Evolutionary conservation across 1,284 basidiomycete genomes (phyloP).

Genomic region (Leccinum fuscescens): DNA sequence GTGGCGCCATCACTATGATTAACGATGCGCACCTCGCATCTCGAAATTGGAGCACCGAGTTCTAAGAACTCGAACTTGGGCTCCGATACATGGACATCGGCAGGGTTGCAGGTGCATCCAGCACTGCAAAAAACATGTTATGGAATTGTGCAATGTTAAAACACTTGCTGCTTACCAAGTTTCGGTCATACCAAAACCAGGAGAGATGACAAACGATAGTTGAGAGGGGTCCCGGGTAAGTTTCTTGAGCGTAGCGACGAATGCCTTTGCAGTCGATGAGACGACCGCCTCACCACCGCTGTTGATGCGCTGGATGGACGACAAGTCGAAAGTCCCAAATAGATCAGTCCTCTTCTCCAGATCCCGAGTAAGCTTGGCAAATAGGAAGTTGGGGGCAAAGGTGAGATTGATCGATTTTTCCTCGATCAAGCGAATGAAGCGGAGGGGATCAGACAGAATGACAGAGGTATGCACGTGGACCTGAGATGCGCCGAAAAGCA

Average conservation of each 20-base stretch:
- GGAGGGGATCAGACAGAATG: constrained; percentile 25
- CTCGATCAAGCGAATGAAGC: constrained; percentile 27
- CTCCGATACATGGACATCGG: constrained; percentile 7
- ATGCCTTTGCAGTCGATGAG: constrained; percentile 36
- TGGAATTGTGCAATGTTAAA: neutral
- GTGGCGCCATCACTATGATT: constrained; percentile 24
- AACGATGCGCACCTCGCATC: constrained; percentile 30
- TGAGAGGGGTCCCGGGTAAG: constrained; percentile 13
- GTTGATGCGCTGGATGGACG: constrained; percentile 29
- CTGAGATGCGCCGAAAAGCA: constrained; percentile 27
- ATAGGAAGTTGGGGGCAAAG: constrained; percentile 46
- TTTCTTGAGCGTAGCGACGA: constrained; percentile 32
- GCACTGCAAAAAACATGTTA: constrained; percentile 22
- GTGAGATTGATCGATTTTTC: constrained; percentile 24
- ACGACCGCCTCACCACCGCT: constrained; percentile 42
- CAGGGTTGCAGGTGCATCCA: constrained; percentile 32
- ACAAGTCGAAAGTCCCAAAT: constrained; percentile 33
- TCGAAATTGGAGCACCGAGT: constrained; percentile 23
- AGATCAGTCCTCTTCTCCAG: constrained; percentile 19
- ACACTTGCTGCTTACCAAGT: constrained; percentile 26
- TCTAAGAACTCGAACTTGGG: constrained; percentile 26
- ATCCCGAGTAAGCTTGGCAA: constrained; percentile 38
- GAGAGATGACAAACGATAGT: constrained; percentile 31
- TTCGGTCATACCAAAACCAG: constrained; percentile 44
- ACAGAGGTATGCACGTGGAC: constrained; percentile 30